These are phyloP conservation scores for Sclerotinia glacialis DNA, from an alignment of 2,329 filamentous ascomycete genomes.

Conservation along the genomic window DNA sequence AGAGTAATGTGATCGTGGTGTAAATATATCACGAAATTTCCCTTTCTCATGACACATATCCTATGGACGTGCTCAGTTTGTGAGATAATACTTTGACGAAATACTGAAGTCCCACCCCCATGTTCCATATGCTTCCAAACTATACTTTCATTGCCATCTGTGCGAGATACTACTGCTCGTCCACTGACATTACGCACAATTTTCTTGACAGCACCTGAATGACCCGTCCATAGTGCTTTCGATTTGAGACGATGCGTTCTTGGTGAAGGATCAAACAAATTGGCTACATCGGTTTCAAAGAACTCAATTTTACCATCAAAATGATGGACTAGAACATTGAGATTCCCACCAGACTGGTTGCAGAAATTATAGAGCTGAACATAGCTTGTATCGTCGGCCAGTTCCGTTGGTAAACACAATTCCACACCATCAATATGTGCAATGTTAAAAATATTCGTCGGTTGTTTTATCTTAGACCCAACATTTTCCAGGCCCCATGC, in stretches of 20 bases:
- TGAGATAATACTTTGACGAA: constrained; percentile 65
- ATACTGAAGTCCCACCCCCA: constrained; percentile 52
- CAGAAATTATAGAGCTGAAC: constrained; percentile 73
- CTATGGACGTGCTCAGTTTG: constrained; percentile 72
- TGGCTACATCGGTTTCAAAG: constrained; percentile 73
- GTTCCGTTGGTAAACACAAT: constrained; percentile 42
- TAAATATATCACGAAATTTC: constrained; percentile 77
- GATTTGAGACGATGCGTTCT: constrained; percentile 57
- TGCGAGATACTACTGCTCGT: constrained; percentile 75
- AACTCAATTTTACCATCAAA: constrained; percentile 84
- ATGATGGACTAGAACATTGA: constrained; percentile 75
- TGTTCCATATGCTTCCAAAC: constrained; percentile 71
- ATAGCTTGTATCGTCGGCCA: constrained; percentile 44
- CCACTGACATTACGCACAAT: constrained; percentile 84
- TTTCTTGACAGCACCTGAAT: constrained; percentile 76
- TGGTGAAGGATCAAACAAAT: constrained; percentile 72
- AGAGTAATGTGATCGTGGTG: constrained; percentile 67
- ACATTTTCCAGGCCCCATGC: constrained; percentile 91
- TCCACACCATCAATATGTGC: constrained; percentile 66
- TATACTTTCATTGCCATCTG: constrained; percentile 72
- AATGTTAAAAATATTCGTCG: constrained; percentile 77
- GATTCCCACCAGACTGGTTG: constrained; percentile 58
- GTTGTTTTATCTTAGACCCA: constrained; percentile 63
- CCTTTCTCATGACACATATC: constrained; percentile 74
- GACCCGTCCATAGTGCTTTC: constrained; percentile 75